Conservation (phyloP, 176 grass and related monocot species). For the Raddia guianensis region DNA sequence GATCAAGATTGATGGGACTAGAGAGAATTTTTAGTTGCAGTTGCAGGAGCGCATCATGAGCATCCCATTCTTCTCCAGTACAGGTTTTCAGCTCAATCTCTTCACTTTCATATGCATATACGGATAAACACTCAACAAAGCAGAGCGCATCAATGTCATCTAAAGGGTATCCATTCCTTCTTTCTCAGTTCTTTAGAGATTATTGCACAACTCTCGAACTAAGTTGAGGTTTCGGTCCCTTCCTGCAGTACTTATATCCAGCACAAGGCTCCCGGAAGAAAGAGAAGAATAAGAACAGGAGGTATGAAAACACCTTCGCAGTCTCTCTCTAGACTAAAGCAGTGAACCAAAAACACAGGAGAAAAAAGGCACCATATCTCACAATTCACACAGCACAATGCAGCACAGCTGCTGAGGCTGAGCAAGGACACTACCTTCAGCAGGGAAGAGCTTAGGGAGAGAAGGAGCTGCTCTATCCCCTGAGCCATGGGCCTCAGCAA, state of each 20-base stretch:
- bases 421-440: conserved; percentile 39
- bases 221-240: not conserved
- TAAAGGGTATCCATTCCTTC: not conserved
- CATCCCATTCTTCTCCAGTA: not conserved
- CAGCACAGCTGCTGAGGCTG: not conserved
- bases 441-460: conserved; percentile 33
- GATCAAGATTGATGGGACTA: not conserved
- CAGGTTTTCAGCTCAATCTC: not conserved
- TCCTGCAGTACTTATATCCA: not conserved
- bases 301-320: not conserved
- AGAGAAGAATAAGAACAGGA: not conserved
- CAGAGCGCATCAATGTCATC: not conserved
- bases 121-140: not conserved
- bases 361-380: not conserved
- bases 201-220: not conserved
- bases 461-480: not conserved
- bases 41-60: not conserved
- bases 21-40: not conserved
- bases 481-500: conserved; percentile 39
- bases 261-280: not conserved
- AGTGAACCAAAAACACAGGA: not conserved
- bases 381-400: not conserved
- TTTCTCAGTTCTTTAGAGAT: not conserved
- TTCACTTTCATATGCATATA: not conserved
- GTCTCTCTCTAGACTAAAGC: not conserved